A percentile compares a stretch with the other conserved stretches of the same genome.
These are phyloP conservation scores for Dimocarpus longan DNA, from an alignment of 345 rosid species.

Conservation along the genomic window DNA sequence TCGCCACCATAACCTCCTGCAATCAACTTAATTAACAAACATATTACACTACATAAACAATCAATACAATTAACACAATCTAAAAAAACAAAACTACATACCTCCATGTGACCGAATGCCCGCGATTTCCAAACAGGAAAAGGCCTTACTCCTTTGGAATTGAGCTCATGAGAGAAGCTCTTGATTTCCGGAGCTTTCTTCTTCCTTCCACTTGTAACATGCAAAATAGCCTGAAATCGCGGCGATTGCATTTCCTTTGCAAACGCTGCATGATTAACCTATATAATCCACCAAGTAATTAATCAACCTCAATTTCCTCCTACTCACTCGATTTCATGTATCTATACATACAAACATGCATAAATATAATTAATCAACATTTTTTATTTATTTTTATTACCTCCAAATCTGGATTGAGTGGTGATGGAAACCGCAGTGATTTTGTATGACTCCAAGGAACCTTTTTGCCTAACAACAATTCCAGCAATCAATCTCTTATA, in stretches of 20 bases:
- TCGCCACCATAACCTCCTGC: slow-evolving; percentile 85
- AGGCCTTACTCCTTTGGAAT: slow-evolving; percentile 93
- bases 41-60: neutral
- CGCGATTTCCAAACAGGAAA: slow-evolving; percentile 90
- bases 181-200: slow-evolving; percentile 81
- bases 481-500: slow-evolving; percentile 2
- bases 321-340: neutral
- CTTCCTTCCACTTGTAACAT: slow-evolving; percentile 81
- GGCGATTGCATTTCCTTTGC: slow-evolving; percentile 87
- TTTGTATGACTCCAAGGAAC: slow-evolving; percentile 64
- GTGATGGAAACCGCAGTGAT: slow-evolving; percentile 51
- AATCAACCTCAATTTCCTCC: neutral
- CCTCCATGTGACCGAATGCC: slow-evolving; percentile 92
- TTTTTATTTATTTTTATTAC: slow-evolving; percentile 34
- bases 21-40: slow-evolving; percentile 15
- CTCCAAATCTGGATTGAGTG: slow-evolving; percentile 62
- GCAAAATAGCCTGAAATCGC: slow-evolving; percentile 80
- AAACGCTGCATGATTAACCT: slow-evolving; percentile 68
- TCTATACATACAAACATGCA: neutral
- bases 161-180: slow-evolving; percentile 98
- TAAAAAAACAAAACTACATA: slow-evolving; percentile 15
- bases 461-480: slow-evolving; percentile 53
- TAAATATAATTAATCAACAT: neutral
- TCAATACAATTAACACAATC: neutral
- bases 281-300: neutral